Evolutionary conservation across 1,284 basidiomycete genomes (phyloP).

Genomic region (Cystobasidiaceae sp.): DNA sequence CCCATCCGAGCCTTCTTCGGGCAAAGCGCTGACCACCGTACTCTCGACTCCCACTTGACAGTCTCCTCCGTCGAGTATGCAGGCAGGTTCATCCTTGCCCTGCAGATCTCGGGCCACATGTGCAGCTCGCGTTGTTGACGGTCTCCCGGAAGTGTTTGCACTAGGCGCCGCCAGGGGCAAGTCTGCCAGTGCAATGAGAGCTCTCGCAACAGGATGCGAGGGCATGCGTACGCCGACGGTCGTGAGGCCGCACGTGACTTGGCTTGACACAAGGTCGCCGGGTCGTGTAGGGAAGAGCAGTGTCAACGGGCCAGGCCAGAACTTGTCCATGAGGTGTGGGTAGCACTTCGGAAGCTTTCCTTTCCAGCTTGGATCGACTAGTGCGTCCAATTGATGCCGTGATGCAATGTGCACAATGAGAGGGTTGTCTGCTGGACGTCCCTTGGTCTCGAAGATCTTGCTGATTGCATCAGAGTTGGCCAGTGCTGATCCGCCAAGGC

Average conservation of each 20-base stretch:
- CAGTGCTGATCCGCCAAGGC: conserved; percentile 81
- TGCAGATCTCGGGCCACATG: conserved; percentile 79
- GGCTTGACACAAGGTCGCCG: conserved; percentile 45
- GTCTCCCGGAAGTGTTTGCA: conserved; percentile 89
- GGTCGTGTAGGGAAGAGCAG: conserved; percentile 76
- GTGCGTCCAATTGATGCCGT: conserved; percentile 53
- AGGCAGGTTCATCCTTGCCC: conserved; percentile 55
- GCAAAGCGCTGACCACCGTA: conserved; percentile 71
- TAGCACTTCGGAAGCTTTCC: conserved; percentile 55
- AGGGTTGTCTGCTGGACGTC: conserved; percentile 91
- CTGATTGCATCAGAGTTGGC: conserved; percentile 57
- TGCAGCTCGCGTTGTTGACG: conserved; percentile 83
- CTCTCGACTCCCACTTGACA: conserved; percentile 90
- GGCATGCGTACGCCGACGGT: conserved; percentile 94
- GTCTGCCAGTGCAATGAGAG: conserved; percentile 70
- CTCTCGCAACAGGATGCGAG: conserved; percentile 82
- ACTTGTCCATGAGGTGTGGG: conserved; percentile 65
- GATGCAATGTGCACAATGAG: conserved; percentile 96
- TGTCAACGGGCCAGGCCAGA: conserved; percentile 95
- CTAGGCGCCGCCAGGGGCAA: conserved; percentile 88
- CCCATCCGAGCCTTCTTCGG: conserved; percentile 44
- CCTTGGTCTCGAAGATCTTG: conserved; percentile 83
- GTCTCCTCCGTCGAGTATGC: conserved; percentile 88
- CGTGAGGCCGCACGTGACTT: conserved; percentile 63
- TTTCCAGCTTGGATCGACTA: conserved; percentile 23